Conservation (phyloP, 805 yeast genomes). For the Candida montana region DNA sequence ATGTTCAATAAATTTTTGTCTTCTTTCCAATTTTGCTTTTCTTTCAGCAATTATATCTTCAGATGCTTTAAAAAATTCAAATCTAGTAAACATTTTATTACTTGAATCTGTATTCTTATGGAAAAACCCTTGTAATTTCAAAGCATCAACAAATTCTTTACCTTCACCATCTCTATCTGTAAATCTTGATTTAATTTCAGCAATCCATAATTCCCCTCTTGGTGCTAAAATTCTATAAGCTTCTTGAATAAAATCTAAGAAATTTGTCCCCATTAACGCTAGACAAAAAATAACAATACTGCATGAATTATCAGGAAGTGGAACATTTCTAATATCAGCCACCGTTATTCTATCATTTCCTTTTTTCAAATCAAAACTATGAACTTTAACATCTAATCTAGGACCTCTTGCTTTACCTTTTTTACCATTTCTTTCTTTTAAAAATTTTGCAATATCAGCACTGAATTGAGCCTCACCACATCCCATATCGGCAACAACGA, state of each 20-base stretch:
- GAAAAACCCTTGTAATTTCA: constrained; percentile 77
- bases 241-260: constrained; percentile 84
- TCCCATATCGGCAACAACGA: constrained; percentile 96
- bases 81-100: constrained; percentile 91
- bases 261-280: constrained; percentile 96
- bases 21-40: constrained; percentile 55
- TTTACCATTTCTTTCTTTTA: constrained; percentile 29
- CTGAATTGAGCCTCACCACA: constrained; percentile 96
- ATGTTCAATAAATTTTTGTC: constrained; percentile 63
- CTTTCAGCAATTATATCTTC: constrained; percentile 59
- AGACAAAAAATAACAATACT: constrained; percentile 89
- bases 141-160: constrained; percentile 71
- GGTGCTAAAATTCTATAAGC: constrained; percentile 85
- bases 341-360: constrained; percentile 89
- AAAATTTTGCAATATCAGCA: constrained; percentile 50
- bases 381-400: constrained; percentile 55
- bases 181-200: constrained; percentile 93
- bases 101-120: constrained; percentile 81
- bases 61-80: constrained; percentile 89
- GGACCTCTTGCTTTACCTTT: constrained; percentile 31
- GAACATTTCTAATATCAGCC: constrained; percentile 93
- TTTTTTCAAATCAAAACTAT: constrained; percentile 86
- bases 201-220: constrained; percentile 93
- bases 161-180: constrained; percentile 69
- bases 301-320: constrained; percentile 72